Evolutionary conservation across 2,329 filamentous ascomycete genomes (phyloP).

Genomic region (Aspergillus luchuensis): DNA sequence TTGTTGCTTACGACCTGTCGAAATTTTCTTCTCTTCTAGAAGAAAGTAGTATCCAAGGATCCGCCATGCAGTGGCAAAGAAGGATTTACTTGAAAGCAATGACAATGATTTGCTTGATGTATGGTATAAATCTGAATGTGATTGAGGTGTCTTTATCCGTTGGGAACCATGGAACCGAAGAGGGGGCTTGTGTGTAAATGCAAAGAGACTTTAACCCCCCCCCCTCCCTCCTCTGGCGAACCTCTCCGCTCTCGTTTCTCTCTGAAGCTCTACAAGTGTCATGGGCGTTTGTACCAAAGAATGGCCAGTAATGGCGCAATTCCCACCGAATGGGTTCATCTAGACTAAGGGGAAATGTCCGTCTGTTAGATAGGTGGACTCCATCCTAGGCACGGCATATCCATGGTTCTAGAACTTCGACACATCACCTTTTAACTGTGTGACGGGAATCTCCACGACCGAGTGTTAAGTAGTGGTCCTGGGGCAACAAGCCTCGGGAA

Average conservation of each 20-base stretch:
- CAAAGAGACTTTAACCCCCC: not conserved
- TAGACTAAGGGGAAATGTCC: not conserved
- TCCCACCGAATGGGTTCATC: not conserved
- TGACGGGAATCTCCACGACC: not conserved
- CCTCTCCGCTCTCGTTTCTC: not conserved
- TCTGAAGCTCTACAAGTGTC: not conserved
- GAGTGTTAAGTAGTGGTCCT: not conserved
- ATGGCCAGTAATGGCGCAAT: not conserved
- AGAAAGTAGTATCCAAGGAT: too few relatives aligned
- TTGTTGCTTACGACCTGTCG: too few relatives aligned
- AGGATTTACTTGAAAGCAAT: not conserved
- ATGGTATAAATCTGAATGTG: not conserved
- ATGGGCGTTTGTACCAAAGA: not conserved
- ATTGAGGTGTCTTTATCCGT: not conserved
- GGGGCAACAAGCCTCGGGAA: not conserved
- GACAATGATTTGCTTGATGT: not conserved
- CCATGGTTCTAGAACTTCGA: slow-evolving; percentile 2
- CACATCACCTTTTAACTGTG: not conserved
- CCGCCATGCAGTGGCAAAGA: not conserved
- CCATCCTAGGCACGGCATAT: slow-evolving; percentile 1
- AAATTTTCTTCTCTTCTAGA: too few relatives aligned
- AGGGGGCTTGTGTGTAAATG: not conserved
- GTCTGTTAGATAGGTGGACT: not conserved
- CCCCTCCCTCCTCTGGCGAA: not conserved
- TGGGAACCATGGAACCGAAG: not conserved